Percentiles rank a stretch among this genome's conserved stretches.
These are phyloP conservation scores for Encephalitozoon cuniculi DNA, from an alignment of 371 early-diverging fungal species.

Conservation along the genomic window DNA sequence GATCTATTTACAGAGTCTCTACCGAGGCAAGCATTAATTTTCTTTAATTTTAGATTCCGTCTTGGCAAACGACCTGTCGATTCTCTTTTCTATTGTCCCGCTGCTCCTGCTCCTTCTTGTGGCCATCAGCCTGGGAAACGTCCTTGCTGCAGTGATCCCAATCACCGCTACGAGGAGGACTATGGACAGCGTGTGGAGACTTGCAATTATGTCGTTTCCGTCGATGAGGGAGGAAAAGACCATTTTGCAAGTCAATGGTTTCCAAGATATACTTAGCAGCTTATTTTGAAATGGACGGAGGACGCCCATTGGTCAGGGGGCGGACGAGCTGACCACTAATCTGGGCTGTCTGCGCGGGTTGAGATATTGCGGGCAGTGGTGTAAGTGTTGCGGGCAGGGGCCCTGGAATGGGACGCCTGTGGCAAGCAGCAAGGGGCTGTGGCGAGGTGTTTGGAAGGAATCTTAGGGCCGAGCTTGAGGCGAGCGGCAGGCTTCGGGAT, in stretches of 20 bases:
- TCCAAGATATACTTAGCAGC: background rate
- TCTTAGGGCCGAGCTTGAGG: background rate
- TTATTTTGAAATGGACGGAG: background rate
- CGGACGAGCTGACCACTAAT: background rate
- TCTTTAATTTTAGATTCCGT: background rate
- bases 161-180: background rate
- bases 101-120: background rate
- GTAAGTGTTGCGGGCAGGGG: background rate
- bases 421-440: background rate
- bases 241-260: background rate
- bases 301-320: background rate
- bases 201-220: background rate
- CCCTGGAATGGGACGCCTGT: background rate
- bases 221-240: background rate
- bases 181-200: background rate
- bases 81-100: background rate
- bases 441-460: background rate
- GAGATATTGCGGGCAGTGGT: no score
- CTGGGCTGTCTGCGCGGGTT: background rate
- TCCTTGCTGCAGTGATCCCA: background rate
- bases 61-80: background rate
- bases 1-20: no score
- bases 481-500: background rate
- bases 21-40: no score
- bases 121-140: background rate